Evolutionary conservation across 371 early-diverging fungal species (phyloP), one percentile per base, ranked within the genome.

Genomic region (Actinomortierella wolfii): DNA sequence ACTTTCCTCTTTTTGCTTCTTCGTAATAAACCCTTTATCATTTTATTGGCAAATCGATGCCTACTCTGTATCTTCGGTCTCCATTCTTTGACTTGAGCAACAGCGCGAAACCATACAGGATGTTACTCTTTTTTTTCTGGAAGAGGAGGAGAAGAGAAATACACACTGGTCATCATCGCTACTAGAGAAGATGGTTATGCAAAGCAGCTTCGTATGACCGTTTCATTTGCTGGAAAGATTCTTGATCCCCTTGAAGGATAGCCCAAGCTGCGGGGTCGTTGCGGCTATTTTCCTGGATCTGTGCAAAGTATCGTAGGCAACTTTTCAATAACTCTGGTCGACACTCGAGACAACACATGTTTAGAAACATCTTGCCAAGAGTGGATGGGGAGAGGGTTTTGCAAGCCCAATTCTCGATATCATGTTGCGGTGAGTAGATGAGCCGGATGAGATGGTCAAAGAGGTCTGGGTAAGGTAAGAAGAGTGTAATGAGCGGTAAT

Each of bases 221-320:
- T 13, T 18, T 44, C 29, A 68, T 45, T 26, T 53, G 50, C 15
- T 55, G 48, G 52, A 54, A 20, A 3, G 56, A 26, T 8, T 11
- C 49, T 0, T 26, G 21, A 11, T 26, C 26, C 5, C 43, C 26
- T 21, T 15, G 26, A 8, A 1, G 25, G 24, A 47, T 43, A 52
- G 24, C 11, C 9, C 24, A n/a, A n/a, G 15, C 41, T 13, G 15
- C 49, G 3, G 24, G 26, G 9, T 14, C 21, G 25, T 26, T 43
- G 26, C 17, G 15, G 44, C 44, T 1, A n/a, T 9, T 47, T 43
- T 18, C 23, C 42, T 20, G 20, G 44, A 59, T 49, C 42, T 14
- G 41, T 9, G 25, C 44, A 43, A 48, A 69, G 21, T 69, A 69
- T 23, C 59, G 46, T 9, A 69, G 48, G 41, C 69, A 69, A 13